Evolutionary conservation across 2,329 filamentous ascomycete genomes (phyloP).

Genomic region (Fusarium begoniae): DNA sequence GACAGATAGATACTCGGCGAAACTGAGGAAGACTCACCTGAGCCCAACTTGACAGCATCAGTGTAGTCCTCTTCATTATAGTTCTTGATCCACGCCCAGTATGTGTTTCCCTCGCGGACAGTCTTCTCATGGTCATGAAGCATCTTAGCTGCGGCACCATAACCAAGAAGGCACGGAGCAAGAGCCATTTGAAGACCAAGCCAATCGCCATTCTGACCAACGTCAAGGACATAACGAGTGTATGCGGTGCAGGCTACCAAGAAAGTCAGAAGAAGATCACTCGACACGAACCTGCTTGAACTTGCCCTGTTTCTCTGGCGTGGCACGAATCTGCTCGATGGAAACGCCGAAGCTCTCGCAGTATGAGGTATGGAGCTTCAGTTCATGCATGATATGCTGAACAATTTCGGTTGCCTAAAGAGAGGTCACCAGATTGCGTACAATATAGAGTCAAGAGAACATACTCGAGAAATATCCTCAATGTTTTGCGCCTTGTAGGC

Average conservation of each 20-base stretch:
- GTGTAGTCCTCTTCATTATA: constrained; percentile 85
- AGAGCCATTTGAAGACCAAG: constrained; percentile 85
- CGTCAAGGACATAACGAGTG: constrained; percentile 85
- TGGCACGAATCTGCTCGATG: constrained; percentile 74
- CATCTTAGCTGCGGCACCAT: constrained; percentile 79
- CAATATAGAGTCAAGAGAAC: constrained; percentile 27
- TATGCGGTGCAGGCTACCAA: constrained; percentile 78
- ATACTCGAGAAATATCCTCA: constrained; percentile 74
- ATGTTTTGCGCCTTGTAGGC: constrained; percentile 84
- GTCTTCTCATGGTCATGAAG: constrained; percentile 72
- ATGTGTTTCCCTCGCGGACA: constrained; percentile 72
- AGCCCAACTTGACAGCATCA: constrained; percentile 75
- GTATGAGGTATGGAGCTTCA: constrained; percentile 82
- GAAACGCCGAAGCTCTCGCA: constrained; percentile 84
- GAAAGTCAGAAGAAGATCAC: neutral
- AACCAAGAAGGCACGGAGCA: constrained; percentile 89
- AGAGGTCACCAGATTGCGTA: neutral
- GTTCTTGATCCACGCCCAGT: constrained; percentile 92
- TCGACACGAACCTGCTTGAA: neutral
- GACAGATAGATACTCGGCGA: neutral
- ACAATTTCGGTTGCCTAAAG: constrained; percentile 66
- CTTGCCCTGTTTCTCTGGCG: constrained; percentile 78
- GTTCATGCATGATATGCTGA: constrained; percentile 80
- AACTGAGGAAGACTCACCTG: constrained; percentile 59
- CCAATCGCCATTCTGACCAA: constrained; percentile 89